Base-by-base conservation (phyloP, 805 yeast genomes). In the Saccharomycopsis vini region DNA sequence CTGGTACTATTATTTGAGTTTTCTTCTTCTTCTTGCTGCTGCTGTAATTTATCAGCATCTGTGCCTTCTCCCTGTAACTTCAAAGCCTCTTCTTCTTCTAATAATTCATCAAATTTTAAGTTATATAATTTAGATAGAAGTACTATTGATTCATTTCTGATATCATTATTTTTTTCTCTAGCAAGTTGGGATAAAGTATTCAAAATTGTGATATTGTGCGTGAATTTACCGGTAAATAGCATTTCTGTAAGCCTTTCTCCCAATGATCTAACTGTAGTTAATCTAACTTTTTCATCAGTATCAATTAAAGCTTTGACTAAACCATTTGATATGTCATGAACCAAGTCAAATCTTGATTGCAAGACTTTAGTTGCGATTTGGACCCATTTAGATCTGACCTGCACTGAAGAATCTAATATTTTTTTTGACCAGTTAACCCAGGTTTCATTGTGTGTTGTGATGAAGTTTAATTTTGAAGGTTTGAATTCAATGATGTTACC, bases 391-490 rank as follows among this genome's bases (percentile, higher is more conserved):
- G 69, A 60, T 42, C 96, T 67, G 2, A 87, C 89, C 2, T 56
- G 56, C 0, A 82, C 66, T 2, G 81, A 75, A 5, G 75, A 64
- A 57, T 88, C 97, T 9, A 81, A 66, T 4, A 81, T 72, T 51
- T 88, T 82, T 50, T 79, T 80, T 43, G 83, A 59, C 95, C 95
- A 88, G 23, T 68, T 71, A 13, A 62, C 57, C 75, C 81, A 87
- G 1, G 82, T 73, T 12, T 74, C 74, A 31, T 68, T 69, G 52
- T 80, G 85, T 0, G 68, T 65, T 1, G 70, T 59, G 10, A 72
- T 67, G 57, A 87, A 84, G 52, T 79, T 79, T 3, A 77, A 56
- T 20, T 70, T 67, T 1, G 79, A 68, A 0, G 72, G 66, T 7
- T 61, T 60, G 10, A 65, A 58, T 0, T 75, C 62, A 1, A 87